Evolutionary conservation across 2,329 filamentous ascomycete species (phyloP), one percentile per base, ranked within the genome.

Genomic region (Fusarium sp.): DNA sequence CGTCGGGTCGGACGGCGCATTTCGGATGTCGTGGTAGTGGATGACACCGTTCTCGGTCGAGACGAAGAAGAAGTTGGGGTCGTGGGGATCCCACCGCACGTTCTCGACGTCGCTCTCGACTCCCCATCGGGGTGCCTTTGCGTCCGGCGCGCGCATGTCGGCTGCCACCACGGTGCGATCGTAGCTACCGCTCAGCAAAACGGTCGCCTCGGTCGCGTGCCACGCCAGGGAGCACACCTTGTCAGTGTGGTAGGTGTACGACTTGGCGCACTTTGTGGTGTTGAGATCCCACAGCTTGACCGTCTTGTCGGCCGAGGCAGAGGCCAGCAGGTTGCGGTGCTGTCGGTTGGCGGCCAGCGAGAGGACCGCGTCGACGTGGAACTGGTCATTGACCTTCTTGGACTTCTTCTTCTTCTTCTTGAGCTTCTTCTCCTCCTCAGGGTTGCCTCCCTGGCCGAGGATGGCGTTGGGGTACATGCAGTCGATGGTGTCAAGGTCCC

Each of bases 401-500:
- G 90, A 89, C 89, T 95, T 97, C 88, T 95, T 97, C 86, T 95
- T 95, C 84, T 95, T 97, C 85, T 95, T 97, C 82, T 95, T 95
- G 80, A 91, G 92, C 82, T 91, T 92, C 68, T 87, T 86, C 29
- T 88, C 88, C 18, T 86, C 85, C 54, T 88, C 86, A 2, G 84
- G 79, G 54, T 86, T 88, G 40, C 86, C 87, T 65, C 90, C 91
- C 80, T 96, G 93, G 11, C 97, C 97, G 6, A 99, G 91, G 73
- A 99, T 97, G 11, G 96, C 95, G 81, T 98, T 97, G 25, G 97
- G 97, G 81, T 98, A 99, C 94, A 99, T 97, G 90, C 93, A 94
- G 85, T 99, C 97, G 62, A 99, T 91, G 9, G 95, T 93, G 82
- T 99, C 97, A 63, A 99, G 88, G 81, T 99, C 95, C 97, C 97